These are phyloP conservation scores for Mucor ambiguus DNA, from an alignment of 371 early-diverging fungal genomes.

Conservation along the genomic window DNA sequence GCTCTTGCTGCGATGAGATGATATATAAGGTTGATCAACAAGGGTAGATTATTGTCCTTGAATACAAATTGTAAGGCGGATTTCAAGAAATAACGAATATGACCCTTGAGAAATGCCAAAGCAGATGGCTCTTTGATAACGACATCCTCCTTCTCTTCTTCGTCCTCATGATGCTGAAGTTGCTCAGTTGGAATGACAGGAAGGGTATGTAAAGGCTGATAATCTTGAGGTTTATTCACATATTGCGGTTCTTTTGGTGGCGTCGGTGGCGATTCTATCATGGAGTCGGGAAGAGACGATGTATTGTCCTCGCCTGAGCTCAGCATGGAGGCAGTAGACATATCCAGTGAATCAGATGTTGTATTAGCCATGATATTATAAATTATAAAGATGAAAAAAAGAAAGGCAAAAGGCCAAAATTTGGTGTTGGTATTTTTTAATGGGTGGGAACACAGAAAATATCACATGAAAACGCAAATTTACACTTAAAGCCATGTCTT, in stretches of 20 bases:
- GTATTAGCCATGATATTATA: not conserved
- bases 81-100: slow-evolving; percentile 22
- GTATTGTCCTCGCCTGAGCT: not conserved
- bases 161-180: not conserved
- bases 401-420: not conserved
- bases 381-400: not conserved
- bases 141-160: not conserved
- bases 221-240: not conserved
- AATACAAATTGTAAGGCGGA: slow-evolving; percentile 33
- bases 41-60: slow-evolving; percentile 45
- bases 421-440: not conserved
- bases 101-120: slow-evolving; percentile 28
- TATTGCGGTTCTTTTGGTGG: slow-evolving; percentile 6
- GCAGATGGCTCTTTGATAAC: slow-evolving; percentile 22
- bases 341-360: slow-evolving; percentile 30
- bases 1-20: slow-evolving; percentile 38
- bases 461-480: slow-evolving; percentile 9
- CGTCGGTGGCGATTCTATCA: slow-evolving; percentile 10
- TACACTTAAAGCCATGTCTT: not conserved
- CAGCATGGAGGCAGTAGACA: slow-evolving; percentile 42
- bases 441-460: slow-evolving; percentile 5
- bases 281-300: not conserved
- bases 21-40: slow-evolving; percentile 39
- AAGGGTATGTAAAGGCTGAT: not conserved
- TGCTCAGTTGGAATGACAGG: not conserved